These are phyloP conservation scores for Juglanconis sp. DNA, from an alignment of 2,329 filamentous ascomycete genomes.

Conservation along the genomic window DNA sequence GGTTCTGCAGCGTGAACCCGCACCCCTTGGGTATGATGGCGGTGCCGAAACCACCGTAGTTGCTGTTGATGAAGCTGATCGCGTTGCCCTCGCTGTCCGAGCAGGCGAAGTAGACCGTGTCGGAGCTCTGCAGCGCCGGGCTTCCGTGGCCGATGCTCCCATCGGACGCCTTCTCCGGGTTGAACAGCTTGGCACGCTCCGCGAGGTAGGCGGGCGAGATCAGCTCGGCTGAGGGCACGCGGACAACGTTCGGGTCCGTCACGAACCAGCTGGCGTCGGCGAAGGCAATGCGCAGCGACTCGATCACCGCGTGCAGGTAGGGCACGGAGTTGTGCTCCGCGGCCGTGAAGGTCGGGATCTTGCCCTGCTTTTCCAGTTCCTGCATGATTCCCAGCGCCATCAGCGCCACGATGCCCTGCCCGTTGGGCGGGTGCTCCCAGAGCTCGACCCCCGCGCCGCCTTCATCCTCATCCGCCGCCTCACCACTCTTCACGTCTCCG, in stretches of 20 bases:
- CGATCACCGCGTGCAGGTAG: slow-evolving; percentile 84
- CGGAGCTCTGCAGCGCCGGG: slow-evolving; percentile 78
- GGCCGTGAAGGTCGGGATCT: slow-evolving; percentile 67
- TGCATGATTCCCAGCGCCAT: slow-evolving; percentile 93
- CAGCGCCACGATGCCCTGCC: slow-evolving; percentile 89
- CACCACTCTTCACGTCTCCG: slow-evolving; percentile 37
- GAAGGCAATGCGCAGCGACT: slow-evolving; percentile 84
- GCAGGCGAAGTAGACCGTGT: slow-evolving; percentile 91
- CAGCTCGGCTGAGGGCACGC: slow-evolving; percentile 67
- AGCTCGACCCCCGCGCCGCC: slow-evolving; percentile 62
- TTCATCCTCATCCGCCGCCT: not conserved
- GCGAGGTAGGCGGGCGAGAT: slow-evolving; percentile 73
- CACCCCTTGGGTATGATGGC: slow-evolving; percentile 79
- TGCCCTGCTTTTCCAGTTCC: slow-evolving; percentile 71
- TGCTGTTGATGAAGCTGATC: slow-evolving; percentile 95
- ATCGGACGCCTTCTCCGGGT: slow-evolving; percentile 59
- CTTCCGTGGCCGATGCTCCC: slow-evolving; percentile 68
- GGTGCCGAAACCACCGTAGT: slow-evolving; percentile 86
- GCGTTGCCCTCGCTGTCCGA: slow-evolving; percentile 82
- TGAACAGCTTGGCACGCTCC: slow-evolving; percentile 60
- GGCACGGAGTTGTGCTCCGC: slow-evolving; percentile 77
- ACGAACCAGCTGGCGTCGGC: slow-evolving; percentile 89
- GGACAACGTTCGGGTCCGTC: slow-evolving; percentile 71
- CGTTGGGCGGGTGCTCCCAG: slow-evolving; percentile 97
- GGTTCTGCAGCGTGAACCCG: slow-evolving; percentile 93